Base-by-base conservation (phyloP, 1,284 basidiomycete genomes). In the Ustilago vetiveriae region DNA sequence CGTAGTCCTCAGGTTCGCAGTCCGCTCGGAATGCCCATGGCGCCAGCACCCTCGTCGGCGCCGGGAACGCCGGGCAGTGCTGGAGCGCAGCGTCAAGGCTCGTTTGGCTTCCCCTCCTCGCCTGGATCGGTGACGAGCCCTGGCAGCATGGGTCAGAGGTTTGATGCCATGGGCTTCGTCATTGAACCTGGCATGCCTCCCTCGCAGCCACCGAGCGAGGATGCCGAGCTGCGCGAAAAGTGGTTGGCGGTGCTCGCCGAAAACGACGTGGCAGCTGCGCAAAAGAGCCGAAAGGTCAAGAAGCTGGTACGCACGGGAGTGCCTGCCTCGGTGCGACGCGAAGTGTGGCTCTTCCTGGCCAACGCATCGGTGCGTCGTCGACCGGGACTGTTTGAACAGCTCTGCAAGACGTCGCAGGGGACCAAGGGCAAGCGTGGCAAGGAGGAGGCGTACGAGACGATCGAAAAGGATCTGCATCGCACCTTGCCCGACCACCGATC, bases 261-360 rank as follows among this genome's bases (percentile, higher is more conserved):
- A 0, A 86, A 88, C 2, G 84, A 90, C 1, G 84, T 90, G 0
- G 81, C 87, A 3, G 88, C 89, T 57, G 86, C 90, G 4, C 85
- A 87, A 38, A 92, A 91, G 84, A 90, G 85, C 79, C 92, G 92
- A 83, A 95, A 94, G 82, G 86, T 94, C 14, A 86, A 88, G 66
- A 91, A 90, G 76, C 83, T 96, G 26, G 82, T 94, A 14, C 92
- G 93, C 32, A 88, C 74, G 6, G 85, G 90, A 19, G 90, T 97
- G 0, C 94, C 94, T 2, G 41, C 50, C 17, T 72, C 78, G 30
- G 47, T 81, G 39, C 78, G 80, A 27, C 73, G 69, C 22, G 74
- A 73, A 13, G 74, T 81, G 16, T 82, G 80, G 80, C 71, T 81
- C 21, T 74, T 80, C 59, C 59, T 82, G 14, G 73, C 74, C 22